Percentiles rank a stretch among this genome's conserved stretches.
phyloP scores from a whole-genome alignment of 2,329 filamentous ascomycete genomes.

The Cladosporium sp. region DNA sequence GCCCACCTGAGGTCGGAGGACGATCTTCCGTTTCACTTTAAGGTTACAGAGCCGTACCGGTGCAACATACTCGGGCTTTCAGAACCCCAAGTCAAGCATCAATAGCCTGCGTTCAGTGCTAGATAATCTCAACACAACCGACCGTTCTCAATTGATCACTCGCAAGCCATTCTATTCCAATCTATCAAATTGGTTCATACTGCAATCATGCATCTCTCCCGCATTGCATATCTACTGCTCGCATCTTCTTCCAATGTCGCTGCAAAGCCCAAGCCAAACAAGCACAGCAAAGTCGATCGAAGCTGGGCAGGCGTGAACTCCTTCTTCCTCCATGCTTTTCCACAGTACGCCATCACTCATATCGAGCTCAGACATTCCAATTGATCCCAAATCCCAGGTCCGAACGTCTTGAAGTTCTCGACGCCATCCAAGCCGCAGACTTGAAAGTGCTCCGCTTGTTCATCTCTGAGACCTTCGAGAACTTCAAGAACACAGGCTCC shows the following conservation, averaged over 20 bases:
- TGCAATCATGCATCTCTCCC: background rate
- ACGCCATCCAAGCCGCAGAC: background rate
- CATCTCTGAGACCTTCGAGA: constrained; percentile 1
- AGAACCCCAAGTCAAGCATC: background rate
- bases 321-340: constrained; percentile 3
- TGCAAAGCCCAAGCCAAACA: background rate
- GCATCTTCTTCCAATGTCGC: background rate
- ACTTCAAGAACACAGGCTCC: constrained; percentile 4
- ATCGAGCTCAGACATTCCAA: background rate
- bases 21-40: background rate
- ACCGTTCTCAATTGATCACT: background rate
- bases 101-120: background rate
- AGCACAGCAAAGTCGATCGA: background rate
- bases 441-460: constrained; percentile 2
- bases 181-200: background rate
- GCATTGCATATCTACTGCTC: background rate
- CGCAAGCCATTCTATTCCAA: background rate
- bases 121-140: background rate
- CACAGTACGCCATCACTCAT: background rate
- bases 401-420: background rate
- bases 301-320: constrained; percentile 6
- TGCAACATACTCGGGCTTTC: too few species aligned
- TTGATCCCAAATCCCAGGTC: background rate
- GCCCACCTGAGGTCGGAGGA: background rate
- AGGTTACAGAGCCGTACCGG: too few species aligned